phyloP scores from a whole-genome alignment of 1,284 basidiomycete species.

The Cryptococcus sp. region DNA sequence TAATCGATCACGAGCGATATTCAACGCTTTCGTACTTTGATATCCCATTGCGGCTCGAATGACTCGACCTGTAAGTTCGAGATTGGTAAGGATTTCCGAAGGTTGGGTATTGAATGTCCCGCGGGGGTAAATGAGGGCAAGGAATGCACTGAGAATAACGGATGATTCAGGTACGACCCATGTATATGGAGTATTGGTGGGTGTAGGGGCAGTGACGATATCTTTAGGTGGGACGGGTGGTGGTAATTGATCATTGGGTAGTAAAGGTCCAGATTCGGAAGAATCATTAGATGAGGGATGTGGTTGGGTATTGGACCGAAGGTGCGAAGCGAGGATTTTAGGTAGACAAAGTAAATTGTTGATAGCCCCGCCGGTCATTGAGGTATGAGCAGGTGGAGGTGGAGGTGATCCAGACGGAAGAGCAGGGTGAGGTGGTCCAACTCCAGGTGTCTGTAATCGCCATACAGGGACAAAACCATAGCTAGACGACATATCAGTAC shows the following conservation, averaged over 20 bases:
- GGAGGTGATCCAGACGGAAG: neutral
- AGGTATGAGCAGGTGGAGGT: neutral
- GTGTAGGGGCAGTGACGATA: constrained; percentile 27
- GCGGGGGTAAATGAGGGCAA: constrained; percentile 32
- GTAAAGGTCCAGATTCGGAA: neutral
- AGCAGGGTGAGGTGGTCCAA: constrained; percentile 3
- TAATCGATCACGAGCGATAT: constrained; percentile 18
- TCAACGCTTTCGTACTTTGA: constrained; percentile 28
- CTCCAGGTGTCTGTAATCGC: constrained; percentile 15
- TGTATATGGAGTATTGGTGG: constrained; percentile 29
- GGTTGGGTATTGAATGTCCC: constrained; percentile 14
- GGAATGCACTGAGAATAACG: constrained; percentile 26
- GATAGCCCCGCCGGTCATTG: constrained; percentile 1
- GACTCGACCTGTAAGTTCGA: constrained; percentile 26
- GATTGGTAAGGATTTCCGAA: constrained; percentile 6
- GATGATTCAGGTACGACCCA: constrained; percentile 37
- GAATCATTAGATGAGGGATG: neutral
- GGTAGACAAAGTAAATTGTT: constrained; percentile 22
- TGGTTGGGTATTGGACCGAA: neutral
- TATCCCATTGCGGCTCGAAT: constrained; percentile 36
- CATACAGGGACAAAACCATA: constrained; percentile 40
- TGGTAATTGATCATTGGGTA: constrained; percentile 1
- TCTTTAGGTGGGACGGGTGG: constrained; percentile 17
- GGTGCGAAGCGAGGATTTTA: constrained; percentile 21
- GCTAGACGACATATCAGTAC: constrained; percentile 11